A percentile compares a stretch with the other conserved stretches of the same genome.
These are phyloP conservation scores for Akanthomyces uredinophilus DNA, from an alignment of 2,329 filamentous ascomycete genomes.

Conservation along the genomic window DNA sequence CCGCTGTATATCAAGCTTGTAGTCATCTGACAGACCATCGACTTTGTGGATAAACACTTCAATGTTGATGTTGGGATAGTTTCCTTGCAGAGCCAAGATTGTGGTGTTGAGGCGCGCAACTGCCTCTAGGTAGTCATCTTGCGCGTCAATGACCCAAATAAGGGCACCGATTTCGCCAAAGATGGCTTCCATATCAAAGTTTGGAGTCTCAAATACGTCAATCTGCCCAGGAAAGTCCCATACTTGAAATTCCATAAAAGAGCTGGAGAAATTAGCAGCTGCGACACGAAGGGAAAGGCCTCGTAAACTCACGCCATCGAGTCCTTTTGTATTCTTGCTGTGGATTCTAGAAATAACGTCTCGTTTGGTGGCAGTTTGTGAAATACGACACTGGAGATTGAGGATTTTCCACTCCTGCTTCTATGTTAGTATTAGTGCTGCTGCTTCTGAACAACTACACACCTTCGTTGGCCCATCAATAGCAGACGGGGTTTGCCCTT, in stretches of 20 bases:
- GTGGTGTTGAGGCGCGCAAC: constrained; percentile 82
- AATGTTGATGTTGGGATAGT: constrained; percentile 90
- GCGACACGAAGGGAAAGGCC: background rate
- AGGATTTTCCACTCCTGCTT: constrained; percentile 89
- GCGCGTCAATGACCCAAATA: constrained; percentile 98
- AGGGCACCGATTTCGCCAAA: constrained; percentile 91
- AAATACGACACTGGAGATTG: constrained; percentile 98
- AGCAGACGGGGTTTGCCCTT: constrained; percentile 78
- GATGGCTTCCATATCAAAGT: constrained; percentile 86
- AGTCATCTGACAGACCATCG: constrained; percentile 94
- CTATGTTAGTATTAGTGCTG: background rate
- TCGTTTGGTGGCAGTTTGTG: constrained; percentile 96
- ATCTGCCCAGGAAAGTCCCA: constrained; percentile 97
- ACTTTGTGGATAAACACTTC: constrained; percentile 99
- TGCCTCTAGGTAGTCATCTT: constrained; percentile 94
- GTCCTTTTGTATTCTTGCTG: constrained; percentile 88
- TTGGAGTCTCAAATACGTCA: constrained; percentile 79
- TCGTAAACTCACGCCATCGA: constrained; percentile 74
- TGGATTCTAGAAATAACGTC: constrained; percentile 92
- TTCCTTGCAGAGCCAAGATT: constrained; percentile 81
- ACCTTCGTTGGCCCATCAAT: constrained; percentile 95
- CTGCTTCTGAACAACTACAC: constrained; percentile 15
- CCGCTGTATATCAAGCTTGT: constrained; percentile 90
- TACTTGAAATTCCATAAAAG: constrained; percentile 98
- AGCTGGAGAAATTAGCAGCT: constrained; percentile 46